Evolutionary conservation across 306 rosid genomes (phyloP).

Genomic region (Canavalia ensiformis): DNA sequence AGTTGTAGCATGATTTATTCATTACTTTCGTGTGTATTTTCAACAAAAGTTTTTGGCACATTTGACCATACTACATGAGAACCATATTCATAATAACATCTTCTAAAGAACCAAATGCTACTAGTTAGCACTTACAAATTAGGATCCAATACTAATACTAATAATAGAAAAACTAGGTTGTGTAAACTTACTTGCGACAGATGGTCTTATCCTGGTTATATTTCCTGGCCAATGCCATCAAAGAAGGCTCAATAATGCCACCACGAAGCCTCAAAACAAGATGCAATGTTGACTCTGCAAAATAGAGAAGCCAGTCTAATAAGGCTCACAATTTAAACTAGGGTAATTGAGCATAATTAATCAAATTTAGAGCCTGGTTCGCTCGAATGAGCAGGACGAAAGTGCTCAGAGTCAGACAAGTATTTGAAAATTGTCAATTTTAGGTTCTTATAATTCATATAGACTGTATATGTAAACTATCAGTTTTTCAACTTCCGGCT

Average conservation of each 20-base stretch:
- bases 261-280: slow-evolving; percentile 99
- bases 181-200: slow-evolving; percentile 91
- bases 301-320: slow-evolving; percentile 25
- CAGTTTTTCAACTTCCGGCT: neutral
- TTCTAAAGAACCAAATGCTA: neutral
- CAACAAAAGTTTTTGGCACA: neutral
- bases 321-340: slow-evolving; percentile 6
- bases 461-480: neutral
- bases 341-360: neutral
- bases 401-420: neutral
- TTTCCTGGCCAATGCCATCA: slow-evolving; percentile 98
- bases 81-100: neutral
- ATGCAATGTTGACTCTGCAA: slow-evolving; percentile 91
- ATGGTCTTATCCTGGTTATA: slow-evolving; percentile 95
- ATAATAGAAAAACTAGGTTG: neutral
- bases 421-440: neutral
- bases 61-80: neutral
- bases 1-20: neutral
- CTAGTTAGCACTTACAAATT: neutral
- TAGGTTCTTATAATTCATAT: neutral
- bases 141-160: neutral
- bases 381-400: neutral
- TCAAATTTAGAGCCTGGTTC: neutral
- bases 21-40: neutral
- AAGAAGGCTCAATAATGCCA: slow-evolving; percentile 96